Percentiles rank a stretch among this genome's conserved stretches.
These are phyloP conservation scores for Phanerodontia chrysosporium DNA, from an alignment of 768 basidiomycete genomes.

Conservation along the genomic window DNA sequence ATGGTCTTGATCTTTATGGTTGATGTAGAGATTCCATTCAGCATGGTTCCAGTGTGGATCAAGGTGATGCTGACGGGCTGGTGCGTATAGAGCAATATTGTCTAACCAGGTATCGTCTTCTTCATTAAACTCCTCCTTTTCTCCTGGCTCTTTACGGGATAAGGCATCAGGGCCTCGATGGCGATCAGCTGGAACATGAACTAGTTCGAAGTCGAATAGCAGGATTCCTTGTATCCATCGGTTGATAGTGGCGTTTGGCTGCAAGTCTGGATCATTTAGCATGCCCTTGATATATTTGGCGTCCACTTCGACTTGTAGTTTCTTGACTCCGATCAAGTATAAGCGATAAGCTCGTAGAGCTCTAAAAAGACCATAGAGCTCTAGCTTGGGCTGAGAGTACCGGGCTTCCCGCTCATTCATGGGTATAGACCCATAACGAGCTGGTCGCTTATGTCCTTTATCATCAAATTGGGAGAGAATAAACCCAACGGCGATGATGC, in stretches of 20 bases:
- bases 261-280: conserved; percentile 35
- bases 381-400: conserved; percentile 26
- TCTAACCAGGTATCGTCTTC: conserved; percentile 10
- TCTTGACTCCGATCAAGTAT: conserved; percentile 28
- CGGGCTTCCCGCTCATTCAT: conserved; percentile 25
- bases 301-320: conserved; percentile 34
- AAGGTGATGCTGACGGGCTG: background rate
- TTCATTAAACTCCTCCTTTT: conserved; percentile 13
- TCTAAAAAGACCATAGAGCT: conserved; percentile 24
- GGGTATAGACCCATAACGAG: conserved; percentile 31
- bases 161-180: conserved; percentile 36
- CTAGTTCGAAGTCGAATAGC: conserved; percentile 33
- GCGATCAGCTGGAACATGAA: conserved; percentile 32
- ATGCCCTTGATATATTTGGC: conserved; percentile 39
- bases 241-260: conserved; percentile 36
- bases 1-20: background rate
- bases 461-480: conserved; percentile 32
- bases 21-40: background rate
- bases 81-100: background rate
- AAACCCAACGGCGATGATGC: conserved; percentile 31
- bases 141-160: conserved; percentile 23
- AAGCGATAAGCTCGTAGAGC: conserved; percentile 17
- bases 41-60: background rate
- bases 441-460: conserved; percentile 18
- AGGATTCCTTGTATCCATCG: conserved; percentile 38